Base-by-base conservation (phyloP, 2,329 filamentous ascomycete genomes). In the Canariomyces notabilis region DNA sequence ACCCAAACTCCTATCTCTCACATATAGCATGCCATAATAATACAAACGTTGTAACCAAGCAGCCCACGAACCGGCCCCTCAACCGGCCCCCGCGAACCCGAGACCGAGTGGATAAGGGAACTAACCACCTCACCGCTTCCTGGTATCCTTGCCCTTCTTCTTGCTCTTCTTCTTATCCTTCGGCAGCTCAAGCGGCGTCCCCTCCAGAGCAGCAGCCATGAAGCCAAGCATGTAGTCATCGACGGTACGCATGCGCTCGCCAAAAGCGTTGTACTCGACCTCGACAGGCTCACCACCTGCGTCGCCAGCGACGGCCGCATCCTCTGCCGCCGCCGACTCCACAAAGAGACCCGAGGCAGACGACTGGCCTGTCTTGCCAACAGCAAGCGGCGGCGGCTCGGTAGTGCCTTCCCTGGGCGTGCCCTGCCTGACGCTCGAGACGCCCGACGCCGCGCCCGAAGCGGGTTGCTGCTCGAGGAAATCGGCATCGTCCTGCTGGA, bases 401-500 rank as follows among this genome's bases (percentile, higher is more conserved):
- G 64, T 45, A 54, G 68, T 60, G 56, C 67, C 58, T 52, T 71
- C 60, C 42, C 64, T 64, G 2, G 77, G 77, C 7, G 76, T 79
- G 1, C 73, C 75, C 47, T 76, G 72, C 6, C 74, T 62, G 5
- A 70, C 66, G 42, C 70, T 79, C 4, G 76, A 77, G 2, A 71
- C 62, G 3, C 74, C 75, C 0, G 76, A 78, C 1, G 16, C 61
- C 65, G 48, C 57, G 61, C 44, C 51, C 2, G 48, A 52, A 3
- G 48, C 44, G 4, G 54, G 60, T 45, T 75, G 67, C 63, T 80
- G 79, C 59, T 90, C 87, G 2, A 82, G 82, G 56, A 95, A 95
- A 60, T 95, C 89, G 4, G 81, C 87, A 37, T 90, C 88, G 56
- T 95, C 89, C 19, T 87, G 85, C 58, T 88, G 82, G 37, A 93